Evolutionary conservation across 129 eudicot species (phyloP).

Genomic region (Chrysanthemum lavandulifolium): DNA sequence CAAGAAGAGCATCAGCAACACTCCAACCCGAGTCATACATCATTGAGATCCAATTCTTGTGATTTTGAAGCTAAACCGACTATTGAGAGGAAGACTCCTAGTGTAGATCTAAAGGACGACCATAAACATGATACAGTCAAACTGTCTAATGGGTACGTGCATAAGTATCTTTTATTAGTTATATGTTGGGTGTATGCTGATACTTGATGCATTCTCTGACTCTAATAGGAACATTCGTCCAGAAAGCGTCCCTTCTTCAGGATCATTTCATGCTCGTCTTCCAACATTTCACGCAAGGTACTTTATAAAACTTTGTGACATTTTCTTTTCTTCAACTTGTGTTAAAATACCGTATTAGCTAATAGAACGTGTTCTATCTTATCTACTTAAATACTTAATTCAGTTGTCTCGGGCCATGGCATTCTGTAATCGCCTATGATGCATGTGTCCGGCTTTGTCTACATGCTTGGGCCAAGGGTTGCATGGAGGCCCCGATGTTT

Average conservation of each 20-base stretch:
- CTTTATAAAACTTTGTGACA: neutral
- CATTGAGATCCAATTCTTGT: constrained; percentile 22
- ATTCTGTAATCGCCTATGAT: constrained; percentile 78
- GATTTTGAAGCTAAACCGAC: constrained; percentile 32
- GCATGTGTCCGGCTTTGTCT: constrained; percentile 92
- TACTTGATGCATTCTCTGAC: too few relatives aligned
- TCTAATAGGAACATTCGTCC: constrained; percentile 37
- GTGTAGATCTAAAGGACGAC: constrained; percentile 25
- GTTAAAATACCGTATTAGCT: constrained; percentile 14
- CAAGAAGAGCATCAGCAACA: constrained; percentile 36
- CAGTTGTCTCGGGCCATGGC: constrained; percentile 87
- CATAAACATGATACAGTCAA: constrained; percentile 28
- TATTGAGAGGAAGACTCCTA: constrained; percentile 25
- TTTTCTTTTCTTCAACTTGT: neutral
- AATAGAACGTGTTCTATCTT: constrained; percentile 9
- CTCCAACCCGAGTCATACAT: constrained; percentile 30
- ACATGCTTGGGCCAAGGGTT: constrained; percentile 92
- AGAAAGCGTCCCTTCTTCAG: constrained; percentile 39
- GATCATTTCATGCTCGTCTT: constrained; percentile 57
- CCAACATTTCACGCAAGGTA: constrained; percentile 92
- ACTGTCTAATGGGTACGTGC: constrained; percentile 42
- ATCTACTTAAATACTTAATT: neutral
- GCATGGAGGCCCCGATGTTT: constrained; percentile 81
- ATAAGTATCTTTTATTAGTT: too few relatives aligned
- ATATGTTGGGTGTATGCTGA: too few relatives aligned